These are phyloP conservation scores for Jaapia argillacea DNA, from an alignment of 768 basidiomycete species.

Conservation along the genomic window DNA sequence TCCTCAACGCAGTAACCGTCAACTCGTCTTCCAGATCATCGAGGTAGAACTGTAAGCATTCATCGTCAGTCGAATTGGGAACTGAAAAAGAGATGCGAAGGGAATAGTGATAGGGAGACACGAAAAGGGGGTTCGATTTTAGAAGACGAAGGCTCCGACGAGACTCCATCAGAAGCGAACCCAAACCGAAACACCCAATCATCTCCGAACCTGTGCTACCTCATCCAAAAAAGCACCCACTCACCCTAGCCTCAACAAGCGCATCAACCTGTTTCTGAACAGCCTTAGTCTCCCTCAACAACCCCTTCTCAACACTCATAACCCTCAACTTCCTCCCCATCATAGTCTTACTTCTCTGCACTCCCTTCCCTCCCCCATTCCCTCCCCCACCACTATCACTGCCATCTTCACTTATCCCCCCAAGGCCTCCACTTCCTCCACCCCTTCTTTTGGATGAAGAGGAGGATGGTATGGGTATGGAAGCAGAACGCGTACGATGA, in stretches of 20 bases:
- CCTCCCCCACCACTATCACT: constrained; percentile 19
- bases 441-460: constrained; percentile 18
- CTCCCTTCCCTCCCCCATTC: constrained; percentile 19
- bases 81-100: too few relatives aligned
- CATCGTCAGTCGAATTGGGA: neutral
- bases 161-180: too few relatives aligned
- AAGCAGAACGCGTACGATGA: too few relatives aligned
- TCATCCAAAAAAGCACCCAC: constrained; percentile 27
- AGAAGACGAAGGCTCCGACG: too few relatives aligned
- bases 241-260: constrained; percentile 78
- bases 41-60: constrained; percentile 77
- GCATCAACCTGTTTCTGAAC: constrained; percentile 88
- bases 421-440: constrained; percentile 11
- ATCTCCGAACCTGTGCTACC: too few relatives aligned
- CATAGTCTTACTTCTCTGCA: constrained; percentile 60
- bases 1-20: constrained; percentile 76
- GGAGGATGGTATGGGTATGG: too few relatives aligned
- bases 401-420: constrained; percentile 4
- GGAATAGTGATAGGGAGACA: constrained; percentile 3
- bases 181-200: too few relatives aligned
- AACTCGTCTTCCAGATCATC: constrained; percentile 92
- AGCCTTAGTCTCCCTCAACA: constrained; percentile 83
- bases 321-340: constrained; percentile 77
- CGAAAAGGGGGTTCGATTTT: neutral
- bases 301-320: constrained; percentile 93